Conservation (phyloP, 257 asterid species). For the Marsdenia floribunda region DNA sequence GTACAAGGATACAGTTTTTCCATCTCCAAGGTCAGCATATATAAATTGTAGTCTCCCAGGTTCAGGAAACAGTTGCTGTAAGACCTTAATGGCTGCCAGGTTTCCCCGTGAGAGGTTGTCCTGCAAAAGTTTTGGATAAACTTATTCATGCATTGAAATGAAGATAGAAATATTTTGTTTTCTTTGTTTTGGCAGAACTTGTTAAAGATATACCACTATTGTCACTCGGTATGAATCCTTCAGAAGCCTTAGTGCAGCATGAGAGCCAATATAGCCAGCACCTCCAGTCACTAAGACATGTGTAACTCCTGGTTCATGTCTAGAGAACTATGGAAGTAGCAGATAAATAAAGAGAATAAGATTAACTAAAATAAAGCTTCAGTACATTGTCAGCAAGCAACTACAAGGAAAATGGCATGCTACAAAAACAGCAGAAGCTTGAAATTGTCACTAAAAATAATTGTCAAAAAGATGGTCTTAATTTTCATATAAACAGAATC, state of each 20-base stretch:
- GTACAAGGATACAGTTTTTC: constrained; percentile 56
- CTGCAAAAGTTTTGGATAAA: constrained; percentile 29
- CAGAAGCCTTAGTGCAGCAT: constrained; percentile 82
- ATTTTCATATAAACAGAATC: not conserved
- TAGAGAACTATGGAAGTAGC: constrained; percentile 52
- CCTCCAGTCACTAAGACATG: constrained; percentile 97
- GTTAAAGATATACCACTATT: constrained; percentile 59
- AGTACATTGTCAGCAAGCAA: not conserved
- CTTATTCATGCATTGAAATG: not conserved
- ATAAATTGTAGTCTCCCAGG: constrained; percentile 92
- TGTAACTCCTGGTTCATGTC: constrained; percentile 74
- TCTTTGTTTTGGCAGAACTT: not conserved
- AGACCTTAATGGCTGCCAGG: constrained; percentile 66
- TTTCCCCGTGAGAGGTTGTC: constrained; percentile 94
- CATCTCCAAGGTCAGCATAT: constrained; percentile 83
- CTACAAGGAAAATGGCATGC: not conserved
- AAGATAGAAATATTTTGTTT: not conserved
- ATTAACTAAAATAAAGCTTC: not conserved
- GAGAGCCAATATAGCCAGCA: constrained; percentile 94
- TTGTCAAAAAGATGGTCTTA: not conserved
- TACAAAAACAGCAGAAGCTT: not conserved
- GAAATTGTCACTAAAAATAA: not conserved
- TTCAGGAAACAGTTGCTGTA: constrained; percentile 75
- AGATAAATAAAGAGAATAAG: constrained; percentile 9
- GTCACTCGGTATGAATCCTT: constrained; percentile 81